Evolutionary conservation across 2,329 filamentous ascomycete genomes (phyloP).

Genomic region (Fulvia fulva): DNA sequence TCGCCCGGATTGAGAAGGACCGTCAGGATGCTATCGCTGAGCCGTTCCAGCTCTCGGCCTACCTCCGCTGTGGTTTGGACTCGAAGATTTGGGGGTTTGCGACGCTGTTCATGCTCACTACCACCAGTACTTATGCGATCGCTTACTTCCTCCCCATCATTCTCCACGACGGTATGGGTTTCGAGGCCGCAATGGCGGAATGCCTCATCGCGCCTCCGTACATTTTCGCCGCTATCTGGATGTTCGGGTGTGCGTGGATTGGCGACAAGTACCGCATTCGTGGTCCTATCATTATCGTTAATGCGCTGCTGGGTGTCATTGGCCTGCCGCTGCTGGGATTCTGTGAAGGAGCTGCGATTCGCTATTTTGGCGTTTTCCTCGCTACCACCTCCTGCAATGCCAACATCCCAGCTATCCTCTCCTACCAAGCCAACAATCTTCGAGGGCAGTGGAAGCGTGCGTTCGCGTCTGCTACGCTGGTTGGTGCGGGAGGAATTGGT

Average conservation of each 20-base stretch:
- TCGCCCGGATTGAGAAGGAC: constrained; percentile 51
- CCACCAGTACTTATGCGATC: constrained; percentile 38
- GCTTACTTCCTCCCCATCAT: constrained; percentile 39
- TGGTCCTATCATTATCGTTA: constrained; percentile 35
- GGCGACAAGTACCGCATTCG: constrained; percentile 35
- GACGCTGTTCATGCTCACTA: constrained; percentile 57
- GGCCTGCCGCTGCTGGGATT: constrained; percentile 35
- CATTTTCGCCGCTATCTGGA: constrained; percentile 35
- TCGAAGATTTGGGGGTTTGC: constrained; percentile 55
- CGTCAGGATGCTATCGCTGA: constrained; percentile 50
- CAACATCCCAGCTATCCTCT: constrained; percentile 67
- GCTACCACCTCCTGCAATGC: constrained; percentile 37
- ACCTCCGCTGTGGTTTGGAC: constrained; percentile 40
- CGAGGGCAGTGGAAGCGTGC: constrained; percentile 86
- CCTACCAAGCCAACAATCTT: constrained; percentile 85
- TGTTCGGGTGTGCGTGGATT: constrained; percentile 28
- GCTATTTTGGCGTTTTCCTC: constrained; percentile 37
- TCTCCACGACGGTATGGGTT: constrained; percentile 35
- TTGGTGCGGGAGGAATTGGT: constrained; percentile 72
- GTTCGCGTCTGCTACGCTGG: constrained; percentile 69
- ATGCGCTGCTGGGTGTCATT: constrained; percentile 31
- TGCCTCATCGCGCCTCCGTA: constrained; percentile 33
- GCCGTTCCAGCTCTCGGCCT: constrained; percentile 42
- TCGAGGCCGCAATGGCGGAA: constrained; percentile 27
- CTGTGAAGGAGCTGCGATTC: constrained; percentile 23